A percentile compares a stretch with the other conserved stretches of the same genome.
Evolutionary conservation across 768 basidiomycete genomes (phyloP).

Genomic region (Tephrocybe sp.): DNA sequence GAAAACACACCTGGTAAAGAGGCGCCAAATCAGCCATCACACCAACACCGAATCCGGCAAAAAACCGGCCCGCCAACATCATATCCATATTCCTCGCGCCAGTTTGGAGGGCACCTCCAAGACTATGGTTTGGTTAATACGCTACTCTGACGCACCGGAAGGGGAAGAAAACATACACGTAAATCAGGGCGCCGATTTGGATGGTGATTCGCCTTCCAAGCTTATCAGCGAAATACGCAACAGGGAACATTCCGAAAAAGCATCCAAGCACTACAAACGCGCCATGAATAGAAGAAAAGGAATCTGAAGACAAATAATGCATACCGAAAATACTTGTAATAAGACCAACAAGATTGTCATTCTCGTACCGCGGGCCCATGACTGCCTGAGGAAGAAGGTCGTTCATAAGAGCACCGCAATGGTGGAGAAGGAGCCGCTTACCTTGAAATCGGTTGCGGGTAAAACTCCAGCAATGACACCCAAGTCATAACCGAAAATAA

Average conservation of each 20-base stretch:
- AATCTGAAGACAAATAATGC: constrained; percentile 1
- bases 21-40: constrained; percentile 51
- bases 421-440: constrained; percentile 12
- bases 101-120: constrained; percentile 48
- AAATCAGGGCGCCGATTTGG: constrained; percentile 37
- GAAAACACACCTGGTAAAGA: constrained; percentile 43
- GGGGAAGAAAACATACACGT: constrained; percentile 28
- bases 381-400: not conserved
- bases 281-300: not conserved
- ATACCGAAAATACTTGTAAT: constrained; percentile 43
- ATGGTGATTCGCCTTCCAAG: constrained; percentile 40
- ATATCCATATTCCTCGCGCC: constrained; percentile 44
- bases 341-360: constrained; percentile 37
- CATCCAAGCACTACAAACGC: constrained; percentile 35
- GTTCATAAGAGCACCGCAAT: not conserved
- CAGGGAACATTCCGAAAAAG: constrained; percentile 45
- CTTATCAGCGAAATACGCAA: constrained; percentile 38
- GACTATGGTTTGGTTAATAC: constrained; percentile 16
- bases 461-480: constrained; percentile 51
- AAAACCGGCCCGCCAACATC: constrained; percentile 52
- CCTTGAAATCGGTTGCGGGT: constrained; percentile 36
- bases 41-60: constrained; percentile 48
- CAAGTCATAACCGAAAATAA: constrained; percentile 51
- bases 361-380: constrained; percentile 35
- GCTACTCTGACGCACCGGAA: not conserved